These are phyloP conservation scores for Hyphopichia fennica DNA, from an alignment of 1,139 yeast genomes.

Conservation along the genomic window DNA sequence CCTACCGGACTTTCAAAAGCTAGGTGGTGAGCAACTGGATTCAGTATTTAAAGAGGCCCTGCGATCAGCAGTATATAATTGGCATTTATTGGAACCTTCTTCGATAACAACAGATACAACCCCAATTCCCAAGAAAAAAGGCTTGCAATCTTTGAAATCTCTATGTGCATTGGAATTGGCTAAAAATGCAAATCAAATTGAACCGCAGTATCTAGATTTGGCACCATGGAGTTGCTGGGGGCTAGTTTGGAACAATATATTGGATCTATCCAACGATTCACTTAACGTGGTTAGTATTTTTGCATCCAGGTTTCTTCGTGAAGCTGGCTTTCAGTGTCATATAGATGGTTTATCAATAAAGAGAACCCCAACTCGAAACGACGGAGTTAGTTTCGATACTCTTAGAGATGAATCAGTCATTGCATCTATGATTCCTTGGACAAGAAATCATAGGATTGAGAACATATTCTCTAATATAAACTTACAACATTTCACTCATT, in stretches of 20 bases:
- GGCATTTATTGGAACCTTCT: slow-evolving; percentile 3
- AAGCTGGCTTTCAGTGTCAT: slow-evolving; percentile 27
- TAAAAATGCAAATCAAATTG: slow-evolving; percentile 21
- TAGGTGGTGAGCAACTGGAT: neutral
- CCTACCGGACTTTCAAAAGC: neutral
- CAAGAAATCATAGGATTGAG: slow-evolving; percentile 32
- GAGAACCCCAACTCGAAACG: neutral
- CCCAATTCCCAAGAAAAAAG: neutral
- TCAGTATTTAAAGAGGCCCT: slow-evolving; percentile 3
- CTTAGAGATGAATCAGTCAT: slow-evolving; percentile 1
- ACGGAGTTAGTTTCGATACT: neutral
- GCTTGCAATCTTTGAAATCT: slow-evolving; percentile 15
- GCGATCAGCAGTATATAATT: neutral
- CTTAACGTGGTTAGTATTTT: slow-evolving; percentile 29
- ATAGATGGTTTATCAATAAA: neutral
- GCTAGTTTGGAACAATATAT: slow-evolving; percentile 33
- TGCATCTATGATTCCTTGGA: slow-evolving; percentile 8
- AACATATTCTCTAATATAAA: slow-evolving; percentile 31
- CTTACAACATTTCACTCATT: slow-evolving; percentile 18
- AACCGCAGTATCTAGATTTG: slow-evolving; percentile 18
- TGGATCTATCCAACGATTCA: slow-evolving; percentile 28
- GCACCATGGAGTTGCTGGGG: slow-evolving; percentile 32
- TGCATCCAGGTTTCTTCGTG: slow-evolving; percentile 20
- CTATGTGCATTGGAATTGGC: slow-evolving; percentile 34
- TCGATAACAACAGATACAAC: no score